Evolutionary conservation across 768 basidiomycete genomes (phyloP).

Genomic region (Pholiota microspora): DNA sequence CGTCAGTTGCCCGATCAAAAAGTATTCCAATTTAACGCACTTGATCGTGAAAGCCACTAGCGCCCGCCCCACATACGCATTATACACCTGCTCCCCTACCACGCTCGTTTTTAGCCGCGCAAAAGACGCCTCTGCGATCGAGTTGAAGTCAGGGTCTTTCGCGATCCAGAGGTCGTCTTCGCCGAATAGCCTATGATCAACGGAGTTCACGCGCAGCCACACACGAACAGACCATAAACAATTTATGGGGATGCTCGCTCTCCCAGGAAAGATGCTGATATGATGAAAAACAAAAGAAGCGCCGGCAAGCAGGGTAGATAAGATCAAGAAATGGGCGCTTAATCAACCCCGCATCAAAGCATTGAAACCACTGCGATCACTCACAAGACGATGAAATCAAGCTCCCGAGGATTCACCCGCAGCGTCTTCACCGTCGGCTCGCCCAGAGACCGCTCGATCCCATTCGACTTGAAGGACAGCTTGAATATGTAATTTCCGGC

Average conservation of each 20-base stretch:
- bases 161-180: slow-evolving; percentile 68
- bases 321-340: neutral
- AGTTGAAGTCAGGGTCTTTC: slow-evolving; percentile 61
- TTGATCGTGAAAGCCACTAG: slow-evolving; percentile 54
- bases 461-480: slow-evolving; percentile 52
- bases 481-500: slow-evolving; percentile 51
- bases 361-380: slow-evolving; percentile 12
- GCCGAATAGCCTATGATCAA: slow-evolving; percentile 63
- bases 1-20: neutral
- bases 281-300: neutral
- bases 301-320: neutral
- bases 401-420: slow-evolving; percentile 47
- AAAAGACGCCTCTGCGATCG: slow-evolving; percentile 56
- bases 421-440: slow-evolving; percentile 46
- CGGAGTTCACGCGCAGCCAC: slow-evolving; percentile 56
- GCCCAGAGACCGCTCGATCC: slow-evolving; percentile 52
- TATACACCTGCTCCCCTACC: slow-evolving; percentile 49
- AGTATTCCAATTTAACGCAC: slow-evolving; percentile 27
- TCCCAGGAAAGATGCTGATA: slow-evolving; percentile 60
- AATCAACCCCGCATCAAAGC: neutral
- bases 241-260: slow-evolving; percentile 49
- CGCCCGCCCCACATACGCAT: slow-evolving; percentile 54
- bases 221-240: slow-evolving; percentile 58
- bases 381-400: slow-evolving; percentile 66
- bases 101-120: slow-evolving; percentile 44